These are phyloP conservation scores for Phalaenopsis aphrodite DNA, from an alignment of 106 monocot species.

Conservation along the genomic window DNA sequence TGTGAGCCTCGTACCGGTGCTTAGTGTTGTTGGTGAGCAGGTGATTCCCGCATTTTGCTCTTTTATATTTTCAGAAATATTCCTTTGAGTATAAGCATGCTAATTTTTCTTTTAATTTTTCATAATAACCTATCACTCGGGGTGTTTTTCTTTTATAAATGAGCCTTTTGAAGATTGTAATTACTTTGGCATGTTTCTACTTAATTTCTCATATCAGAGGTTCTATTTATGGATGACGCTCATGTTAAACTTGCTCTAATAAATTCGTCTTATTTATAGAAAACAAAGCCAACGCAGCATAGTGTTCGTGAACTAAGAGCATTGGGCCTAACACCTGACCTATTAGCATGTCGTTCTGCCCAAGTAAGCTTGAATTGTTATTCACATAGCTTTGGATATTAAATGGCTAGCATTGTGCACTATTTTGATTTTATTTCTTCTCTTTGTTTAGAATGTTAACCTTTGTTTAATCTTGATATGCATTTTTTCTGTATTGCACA, in stretches of 20 bases:
- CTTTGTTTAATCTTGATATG: not conserved
- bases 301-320: conserved; percentile 74
- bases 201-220: not conserved
- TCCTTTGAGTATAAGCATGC: not conserved
- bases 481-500: not conserved
- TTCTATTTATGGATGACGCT: not conserved
- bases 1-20: conserved; percentile 74
- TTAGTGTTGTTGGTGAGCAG: conserved; percentile 82
- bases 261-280: conserved; percentile 24
- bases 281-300: conserved; percentile 85
- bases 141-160: not conserved
- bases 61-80: conserved; percentile 1
- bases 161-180: not conserved
- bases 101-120: not conserved
- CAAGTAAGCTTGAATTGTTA: conserved; percentile 32
- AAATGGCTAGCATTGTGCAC: not conserved
- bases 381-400: not conserved
- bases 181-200: not conserved
- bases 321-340: conserved; percentile 67
- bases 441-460: not conserved
- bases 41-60: conserved; percentile 25
- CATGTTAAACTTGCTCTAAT: not conserved
- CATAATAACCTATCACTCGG: not conserved
- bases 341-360: conserved; percentile 61
- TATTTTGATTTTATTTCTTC: not conserved